Evolutionary conservation across 345 rosid species (phyloP), one percentile per base, ranked within the genome.

Genomic region (Leavenworthia alabamica): DNA sequence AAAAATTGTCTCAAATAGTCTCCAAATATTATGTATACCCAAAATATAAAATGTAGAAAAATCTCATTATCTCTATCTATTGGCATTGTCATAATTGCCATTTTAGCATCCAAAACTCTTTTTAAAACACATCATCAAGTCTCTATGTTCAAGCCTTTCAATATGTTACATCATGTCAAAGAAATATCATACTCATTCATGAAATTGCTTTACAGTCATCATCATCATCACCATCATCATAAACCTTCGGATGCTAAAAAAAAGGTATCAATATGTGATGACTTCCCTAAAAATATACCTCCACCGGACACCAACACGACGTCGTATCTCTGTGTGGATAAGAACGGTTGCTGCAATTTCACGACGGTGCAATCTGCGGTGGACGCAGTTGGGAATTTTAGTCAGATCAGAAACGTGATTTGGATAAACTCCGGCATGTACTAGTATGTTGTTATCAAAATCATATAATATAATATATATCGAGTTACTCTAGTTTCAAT

Each of bases 351-450:
- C 16, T 92, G 98, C 43, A 89, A 89, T 56, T 92, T 89, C 78
- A 89, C 93, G 2, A 77, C 86, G 3, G 83, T 92, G 56, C 98
- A 92, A 64, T 69, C 89, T 0, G 95, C 98, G 6, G 77, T 92
- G 2, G 90, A 89, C 61, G 78, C 86, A 0, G 75, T 78, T 0
- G 80, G 70, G 1, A 85, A 78, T 70, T 75, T 60, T 19, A 86
- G 85, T 77, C 72, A 39, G 73, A 85, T 73, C 72, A 78, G 87
- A 57, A 86, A 72, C 35, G 71, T 92, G 11, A 71, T 89, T 8
- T 85, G 95, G 88, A 89, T 92, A 13, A 86, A 92, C 68, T 74
- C 89, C 47, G 98, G 96, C 73, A 68, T 89, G 62, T 89, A 89
- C 75, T 89, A 71, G 95, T 92, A 77, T 71, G 92, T 62, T 51